Evolutionary conservation across 768 basidiomycete species (phyloP).

Genomic region (Boletus sp.): DNA sequence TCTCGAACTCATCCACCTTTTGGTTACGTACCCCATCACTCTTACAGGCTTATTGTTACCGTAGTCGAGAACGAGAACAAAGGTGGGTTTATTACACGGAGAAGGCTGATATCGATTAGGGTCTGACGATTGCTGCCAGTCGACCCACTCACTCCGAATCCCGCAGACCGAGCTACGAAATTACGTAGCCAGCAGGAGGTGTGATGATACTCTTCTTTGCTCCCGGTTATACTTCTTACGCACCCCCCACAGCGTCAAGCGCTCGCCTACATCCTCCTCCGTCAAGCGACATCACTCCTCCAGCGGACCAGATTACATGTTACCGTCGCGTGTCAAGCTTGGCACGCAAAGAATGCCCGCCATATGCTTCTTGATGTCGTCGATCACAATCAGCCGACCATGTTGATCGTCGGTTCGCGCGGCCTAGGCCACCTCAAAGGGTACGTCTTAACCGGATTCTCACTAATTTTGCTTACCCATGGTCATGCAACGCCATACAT

Average conservation of each 20-base stretch:
- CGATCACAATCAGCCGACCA: conserved; percentile 81
- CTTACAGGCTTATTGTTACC: conserved; percentile 70
- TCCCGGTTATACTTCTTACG: conserved; percentile 11
- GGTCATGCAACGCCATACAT: not conserved
- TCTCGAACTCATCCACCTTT: not conserved
- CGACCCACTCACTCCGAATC: conserved; percentile 66
- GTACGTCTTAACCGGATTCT: conserved; percentile 39
- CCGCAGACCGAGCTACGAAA: conserved; percentile 74
- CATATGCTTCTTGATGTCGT: conserved; percentile 92
- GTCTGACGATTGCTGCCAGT: conserved; percentile 39
- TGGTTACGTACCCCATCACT: not conserved
- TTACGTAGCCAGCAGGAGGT: conserved; percentile 92
- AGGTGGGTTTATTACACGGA: conserved; percentile 43
- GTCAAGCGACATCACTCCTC: conserved; percentile 85
- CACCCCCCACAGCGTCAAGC: conserved; percentile 68
- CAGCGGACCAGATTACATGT: conserved; percentile 91
- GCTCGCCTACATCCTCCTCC: conserved; percentile 80
- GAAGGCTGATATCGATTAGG: not conserved
- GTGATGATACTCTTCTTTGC: conserved; percentile 14
- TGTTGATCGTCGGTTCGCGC: conserved; percentile 95
- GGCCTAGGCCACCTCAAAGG: conserved; percentile 86
- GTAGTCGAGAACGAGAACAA: conserved; percentile 92
- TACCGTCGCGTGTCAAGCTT: conserved; percentile 86
- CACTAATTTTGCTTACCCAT: not conserved
- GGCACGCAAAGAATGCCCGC: conserved; percentile 93